These are phyloP conservation scores for Hydrangea macrophylla DNA, from an alignment of 148 eudicot genomes.

Conservation along the genomic window DNA sequence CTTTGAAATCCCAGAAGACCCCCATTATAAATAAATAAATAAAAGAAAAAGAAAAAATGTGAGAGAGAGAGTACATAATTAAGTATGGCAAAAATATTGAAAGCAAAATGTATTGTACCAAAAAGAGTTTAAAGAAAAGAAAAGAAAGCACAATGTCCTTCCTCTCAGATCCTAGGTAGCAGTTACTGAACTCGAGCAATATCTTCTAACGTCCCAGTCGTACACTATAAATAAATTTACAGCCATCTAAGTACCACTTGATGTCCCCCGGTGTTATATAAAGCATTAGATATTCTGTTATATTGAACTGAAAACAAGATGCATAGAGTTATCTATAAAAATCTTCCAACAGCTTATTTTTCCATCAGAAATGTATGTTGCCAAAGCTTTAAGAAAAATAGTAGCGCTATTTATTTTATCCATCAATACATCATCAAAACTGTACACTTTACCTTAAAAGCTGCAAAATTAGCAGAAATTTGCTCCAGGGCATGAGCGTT, in stretches of 20 bases:
- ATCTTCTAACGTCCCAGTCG: not conserved
- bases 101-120: too few relatives aligned
- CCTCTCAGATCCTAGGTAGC: not conserved
- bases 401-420: not conserved
- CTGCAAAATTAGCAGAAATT: conserved; percentile 71
- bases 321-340: not conserved
- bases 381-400: not conserved
- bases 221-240: not conserved
- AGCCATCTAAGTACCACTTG: not conserved
- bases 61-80: too few relatives aligned
- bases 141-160: not conserved
- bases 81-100: not conserved
- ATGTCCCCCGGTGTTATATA: not conserved
- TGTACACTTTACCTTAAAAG: conserved; percentile 53
- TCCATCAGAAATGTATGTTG: not conserved
- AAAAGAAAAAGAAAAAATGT: too few relatives aligned
- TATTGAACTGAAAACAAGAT: not conserved
- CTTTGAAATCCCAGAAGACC: not conserved
- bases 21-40: not conserved
- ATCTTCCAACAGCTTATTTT: not conserved
- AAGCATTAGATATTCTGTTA: not conserved
- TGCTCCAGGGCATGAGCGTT: conserved; percentile 72
- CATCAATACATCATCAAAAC: not conserved
- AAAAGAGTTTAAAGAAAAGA: too few relatives aligned
- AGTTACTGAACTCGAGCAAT: not conserved